Conservation (phyloP, 192 early-diverging fungal species). For the Geosiphon pyriformis region DNA sequence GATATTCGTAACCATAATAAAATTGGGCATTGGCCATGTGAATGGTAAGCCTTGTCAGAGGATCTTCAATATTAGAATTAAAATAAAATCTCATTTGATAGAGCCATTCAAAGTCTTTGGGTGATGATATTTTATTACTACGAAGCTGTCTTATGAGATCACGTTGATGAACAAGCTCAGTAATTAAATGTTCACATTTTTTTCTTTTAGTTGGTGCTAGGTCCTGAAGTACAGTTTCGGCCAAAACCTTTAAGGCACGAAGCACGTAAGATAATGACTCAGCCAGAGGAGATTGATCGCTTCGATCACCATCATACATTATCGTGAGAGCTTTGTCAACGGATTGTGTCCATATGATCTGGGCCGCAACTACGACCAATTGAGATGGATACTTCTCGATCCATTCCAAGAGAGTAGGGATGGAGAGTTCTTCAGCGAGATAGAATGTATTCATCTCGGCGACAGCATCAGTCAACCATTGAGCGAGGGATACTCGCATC, state of each 20-base stretch:
- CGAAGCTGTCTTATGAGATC: constrained; percentile 78
- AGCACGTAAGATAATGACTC: constrained; percentile 57
- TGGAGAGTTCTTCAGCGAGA: constrained; percentile 47
- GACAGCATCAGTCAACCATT: constrained; percentile 66
- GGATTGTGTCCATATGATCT: constrained; percentile 82
- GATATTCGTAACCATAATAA: constrained; percentile 96
- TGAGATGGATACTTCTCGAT: constrained; percentile 88
- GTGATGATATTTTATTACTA: constrained; percentile 39
- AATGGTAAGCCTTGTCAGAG: constrained; percentile 67
- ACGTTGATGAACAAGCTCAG: constrained; percentile 98
- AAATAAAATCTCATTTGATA: constrained; percentile 93
- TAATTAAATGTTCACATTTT: constrained; percentile 98
- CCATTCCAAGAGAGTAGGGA: constrained; percentile 69
- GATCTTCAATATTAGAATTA: constrained; percentile 51
- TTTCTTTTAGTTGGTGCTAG: constrained; percentile 74
- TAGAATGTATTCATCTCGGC: constrained; percentile 60
- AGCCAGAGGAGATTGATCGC: constrained; percentile 45
- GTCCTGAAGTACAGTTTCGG: constrained; percentile 89
- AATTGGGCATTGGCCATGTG: constrained; percentile 93
- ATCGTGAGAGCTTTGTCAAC: constrained; percentile 74
- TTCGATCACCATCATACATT: constrained; percentile 34
- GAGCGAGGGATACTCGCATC: constrained; percentile 85
- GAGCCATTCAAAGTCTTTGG: constrained; percentile 91
- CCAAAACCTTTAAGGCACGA: constrained; percentile 75
- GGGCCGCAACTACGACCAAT: constrained; percentile 84